These are phyloP conservation scores for Eucalyptus curtisii DNA, from an alignment of 345 rosid species.

Conservation along the genomic window DNA sequence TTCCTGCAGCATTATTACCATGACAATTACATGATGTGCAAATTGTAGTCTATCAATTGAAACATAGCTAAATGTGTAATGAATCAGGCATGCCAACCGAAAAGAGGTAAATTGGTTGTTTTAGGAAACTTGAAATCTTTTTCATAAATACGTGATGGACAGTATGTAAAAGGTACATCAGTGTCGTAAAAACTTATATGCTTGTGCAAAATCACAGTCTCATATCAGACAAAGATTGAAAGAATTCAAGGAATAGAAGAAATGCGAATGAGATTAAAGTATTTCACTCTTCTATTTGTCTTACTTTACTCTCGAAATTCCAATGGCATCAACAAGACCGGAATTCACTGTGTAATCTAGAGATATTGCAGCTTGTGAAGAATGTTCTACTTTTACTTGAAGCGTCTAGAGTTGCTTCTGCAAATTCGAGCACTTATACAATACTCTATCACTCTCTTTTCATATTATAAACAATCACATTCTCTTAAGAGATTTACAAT, in stretches of 20 bases:
- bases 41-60: neutral
- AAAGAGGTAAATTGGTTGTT: neutral
- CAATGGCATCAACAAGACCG: neutral
- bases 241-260: neutral
- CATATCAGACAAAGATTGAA: neutral
- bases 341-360: neutral
- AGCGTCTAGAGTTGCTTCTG: neutral
- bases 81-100: neutral
- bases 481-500: neutral
- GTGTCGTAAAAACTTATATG: rapidly evolving
- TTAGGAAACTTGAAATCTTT: neutral
- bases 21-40: neutral
- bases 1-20: neutral
- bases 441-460: neutral
- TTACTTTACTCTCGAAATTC: neutral
- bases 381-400: neutral
- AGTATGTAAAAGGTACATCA: rapidly evolving
- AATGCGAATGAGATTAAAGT: neutral
- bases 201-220: neutral
- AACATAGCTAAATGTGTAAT: neutral
- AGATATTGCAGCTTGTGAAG: neutral
- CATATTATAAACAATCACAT: neutral
- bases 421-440: rapidly evolving
- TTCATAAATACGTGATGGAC: neutral
- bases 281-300: neutral